Base-by-base conservation (phyloP, 345 rosid species). In the Camelina sativa region DNA sequence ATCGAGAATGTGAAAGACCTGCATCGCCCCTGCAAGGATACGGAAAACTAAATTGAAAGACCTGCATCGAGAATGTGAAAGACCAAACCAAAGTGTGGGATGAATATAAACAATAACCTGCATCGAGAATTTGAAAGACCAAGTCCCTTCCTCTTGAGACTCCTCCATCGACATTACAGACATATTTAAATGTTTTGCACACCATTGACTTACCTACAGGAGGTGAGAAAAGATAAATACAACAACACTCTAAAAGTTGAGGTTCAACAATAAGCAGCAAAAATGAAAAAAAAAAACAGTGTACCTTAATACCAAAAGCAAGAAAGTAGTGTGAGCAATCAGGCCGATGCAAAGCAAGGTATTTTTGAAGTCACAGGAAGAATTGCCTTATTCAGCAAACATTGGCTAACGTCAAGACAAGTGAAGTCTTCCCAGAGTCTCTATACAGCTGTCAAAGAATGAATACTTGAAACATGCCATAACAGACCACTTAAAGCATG, bases 171-270 rank as follows among this genome's bases (percentile, higher is more conserved):
- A 95, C 93, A 90, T 85, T 8, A 78, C 64, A 60, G 91, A 90
- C 97, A 87, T 95, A 80, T 85, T 85, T 55, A 95, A 73, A 85
- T 95, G 99, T 75, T 91, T 92, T 59, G 87, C 80, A 74, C 93
- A 92, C 97, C 99, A 95, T 56, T 73, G 51, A 74, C 90, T 80
- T 60, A 86, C 97, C 98, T 94, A 66, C 46, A 28, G 70, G 43
- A 77, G 51, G 11, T 65, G 64, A 57, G 11, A 20, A 34, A 64
- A 52, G 37, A 6, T 60, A 54, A 75, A 22, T 23, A 23, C 25
- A 71, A 51, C 37, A 58, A 58, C 11, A 61, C 2, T 10, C 43
- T 20, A 54, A 47, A 47, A 66, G 46, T 8, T 35, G 57, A 75
- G 11, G 17, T n/a, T 9, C 23, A 8, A 51, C 44, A 57, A 34